These are phyloP conservation scores for Solanum neorickii DNA, from an alignment of 257 asterid species.

Conservation along the genomic window DNA sequence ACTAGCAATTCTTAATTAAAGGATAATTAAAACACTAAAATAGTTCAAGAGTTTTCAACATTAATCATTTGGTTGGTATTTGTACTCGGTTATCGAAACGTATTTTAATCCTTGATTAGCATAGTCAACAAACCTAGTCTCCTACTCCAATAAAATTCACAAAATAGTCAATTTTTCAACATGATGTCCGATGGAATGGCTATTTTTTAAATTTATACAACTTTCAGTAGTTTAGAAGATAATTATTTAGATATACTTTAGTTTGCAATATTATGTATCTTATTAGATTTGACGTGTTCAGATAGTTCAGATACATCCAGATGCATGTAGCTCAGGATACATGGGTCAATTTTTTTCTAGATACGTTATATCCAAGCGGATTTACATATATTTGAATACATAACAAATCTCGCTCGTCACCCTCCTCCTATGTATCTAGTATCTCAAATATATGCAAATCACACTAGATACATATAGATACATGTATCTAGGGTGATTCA, in stretches of 20 bases:
- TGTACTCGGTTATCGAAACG: neutral
- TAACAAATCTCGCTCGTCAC: neutral
- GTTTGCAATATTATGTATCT: neutral
- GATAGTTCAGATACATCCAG: too few species aligned
- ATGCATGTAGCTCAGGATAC: neutral
- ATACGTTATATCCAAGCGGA: too few species aligned
- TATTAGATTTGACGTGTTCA: too few species aligned
- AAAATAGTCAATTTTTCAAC: neutral
- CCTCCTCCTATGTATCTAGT: neutral
- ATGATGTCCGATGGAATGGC: neutral
- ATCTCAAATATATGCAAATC: neutral
- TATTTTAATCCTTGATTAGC: neutral
- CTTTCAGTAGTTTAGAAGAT: too few species aligned
- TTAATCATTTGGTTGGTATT: neutral
- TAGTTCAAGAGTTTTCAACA: neutral
- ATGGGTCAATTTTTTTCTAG: too few species aligned
- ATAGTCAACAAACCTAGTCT: neutral
- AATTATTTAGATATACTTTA: too few species aligned
- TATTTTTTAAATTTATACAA: too few species aligned
- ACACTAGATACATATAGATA: too few species aligned
- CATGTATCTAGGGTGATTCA: neutral
- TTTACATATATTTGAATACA: neutral
- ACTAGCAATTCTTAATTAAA: neutral
- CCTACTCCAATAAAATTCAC: neutral
- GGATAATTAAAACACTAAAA: neutral